Base-by-base conservation (phyloP, 257 asterid species). In the Solanum rostratum region DNA sequence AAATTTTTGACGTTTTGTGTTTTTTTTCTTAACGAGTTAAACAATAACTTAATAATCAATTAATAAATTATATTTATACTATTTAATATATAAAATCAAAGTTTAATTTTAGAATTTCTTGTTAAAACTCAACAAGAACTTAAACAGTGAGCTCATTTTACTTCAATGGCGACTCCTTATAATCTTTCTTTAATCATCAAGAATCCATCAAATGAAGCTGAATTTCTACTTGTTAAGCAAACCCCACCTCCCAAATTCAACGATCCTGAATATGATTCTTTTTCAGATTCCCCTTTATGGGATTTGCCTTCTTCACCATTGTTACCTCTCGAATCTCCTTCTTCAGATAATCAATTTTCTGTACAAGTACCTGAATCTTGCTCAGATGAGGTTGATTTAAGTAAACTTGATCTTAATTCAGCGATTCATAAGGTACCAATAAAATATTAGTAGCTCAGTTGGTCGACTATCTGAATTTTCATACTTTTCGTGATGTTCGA, bases 231-330 rank as follows among this genome's bases (percentile, higher is more conserved):
- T 84, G 65, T 88, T 8, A 92, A 90, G 89, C 95, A 93, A 89
- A 88, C 81, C 46, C 99, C 92, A 84, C 98, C 98, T 14, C 91
- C 93, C 9, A 89, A 90, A 88, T 93, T 96, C 92, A 84, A 91
- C 85, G 97, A 96, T 86, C 88, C 94, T 0, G 97, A 96, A 39
- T 94, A 96, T 83, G 97, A 93, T 89, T 91, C 93, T 46, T 91
- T 90, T 81, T 89, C 83, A 19, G 99, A 96, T 90, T 92, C 98
- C 66, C 91, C 89, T 73, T 94, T 96, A 30, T 96, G 98, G 99
- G 99, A 96, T 89, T 90, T 96, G 90, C 99, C 98, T 63, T 91
- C 90, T 63, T 85, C 89, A 2, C 88, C 87, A 60, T 89, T 96
- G 76, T 84, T 87, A 76, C 87, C 82, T 60, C 53, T 84, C 18